These are phyloP conservation scores for Ceratocystis harringtonii DNA, from an alignment of 2,329 filamentous ascomycete genomes.

Conservation along the genomic window DNA sequence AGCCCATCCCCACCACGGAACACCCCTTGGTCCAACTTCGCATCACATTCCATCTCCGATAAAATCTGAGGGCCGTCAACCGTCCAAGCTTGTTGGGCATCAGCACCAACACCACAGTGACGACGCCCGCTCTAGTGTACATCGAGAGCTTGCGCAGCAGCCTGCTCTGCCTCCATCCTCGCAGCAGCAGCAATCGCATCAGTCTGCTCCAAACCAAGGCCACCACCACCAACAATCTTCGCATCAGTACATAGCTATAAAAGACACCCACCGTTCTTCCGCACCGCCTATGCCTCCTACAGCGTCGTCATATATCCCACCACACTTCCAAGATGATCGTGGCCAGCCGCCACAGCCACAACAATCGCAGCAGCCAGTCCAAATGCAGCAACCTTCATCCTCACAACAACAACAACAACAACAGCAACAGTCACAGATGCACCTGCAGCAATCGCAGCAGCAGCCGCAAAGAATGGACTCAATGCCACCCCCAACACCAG, in stretches of 20 bases:
- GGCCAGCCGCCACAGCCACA: background rate
- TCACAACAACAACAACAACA: slow-evolving; percentile 13
- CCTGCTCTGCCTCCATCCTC: slow-evolving; percentile 24
- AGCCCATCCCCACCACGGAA: slow-evolving; percentile 22
- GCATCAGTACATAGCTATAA: slow-evolving; percentile 20
- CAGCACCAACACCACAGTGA: slow-evolving; percentile 7
- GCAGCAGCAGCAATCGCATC: slow-evolving; percentile 25
- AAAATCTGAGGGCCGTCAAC: slow-evolving; percentile 3
- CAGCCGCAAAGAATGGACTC: slow-evolving; percentile 20
- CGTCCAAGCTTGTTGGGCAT: slow-evolving; percentile 2
- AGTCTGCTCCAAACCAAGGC: background rate
- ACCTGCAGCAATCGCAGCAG: slow-evolving; percentile 20
- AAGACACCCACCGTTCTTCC: background rate
- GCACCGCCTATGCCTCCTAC: slow-evolving; percentile 4
- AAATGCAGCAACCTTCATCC: background rate
- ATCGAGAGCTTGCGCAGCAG: slow-evolving; percentile 21
- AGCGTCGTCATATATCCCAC: background rate
- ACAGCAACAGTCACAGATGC: background rate
- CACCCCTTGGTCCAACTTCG: slow-evolving; percentile 12
- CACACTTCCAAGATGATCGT: slow-evolving; percentile 3
- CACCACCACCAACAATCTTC: background rate
- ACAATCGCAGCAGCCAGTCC: background rate
- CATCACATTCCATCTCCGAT: slow-evolving; percentile 3
- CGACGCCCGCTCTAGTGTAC: background rate
- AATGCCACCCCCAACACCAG: slow-evolving; percentile 7